Percentiles rank a stretch among this genome's conserved stretches.
These are phyloP conservation scores for Lentinus brumalis DNA, from an alignment of 768 basidiomycete species.

Conservation along the genomic window DNA sequence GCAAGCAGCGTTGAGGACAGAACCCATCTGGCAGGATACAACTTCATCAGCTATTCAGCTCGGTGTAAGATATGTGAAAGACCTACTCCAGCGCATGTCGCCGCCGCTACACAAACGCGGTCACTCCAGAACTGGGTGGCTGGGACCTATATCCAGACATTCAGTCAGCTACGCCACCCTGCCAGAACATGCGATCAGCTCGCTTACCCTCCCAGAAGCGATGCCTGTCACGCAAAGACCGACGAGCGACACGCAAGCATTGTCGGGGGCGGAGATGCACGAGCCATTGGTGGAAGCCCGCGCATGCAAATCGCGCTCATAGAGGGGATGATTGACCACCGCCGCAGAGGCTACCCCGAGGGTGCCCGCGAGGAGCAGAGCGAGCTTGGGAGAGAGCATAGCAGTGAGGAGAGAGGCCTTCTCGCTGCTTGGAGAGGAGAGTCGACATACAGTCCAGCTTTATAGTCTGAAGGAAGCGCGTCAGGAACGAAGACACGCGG, in stretches of 20 bases:
- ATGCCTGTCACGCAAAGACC: not conserved
- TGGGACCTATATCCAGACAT: not conserved
- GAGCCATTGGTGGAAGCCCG: not conserved
- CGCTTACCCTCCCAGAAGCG: not conserved
- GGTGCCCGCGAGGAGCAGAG: not conserved
- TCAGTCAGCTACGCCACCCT: no score
- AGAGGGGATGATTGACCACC: not conserved
- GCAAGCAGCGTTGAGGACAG: slow-evolving; percentile 1
- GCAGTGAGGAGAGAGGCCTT: not conserved
- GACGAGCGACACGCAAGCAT: slow-evolving; percentile 1
- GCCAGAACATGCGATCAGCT: not conserved
- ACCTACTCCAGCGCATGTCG: slow-evolving; percentile 2
- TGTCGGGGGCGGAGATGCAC: slow-evolving; percentile 1
- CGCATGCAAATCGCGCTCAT: not conserved
- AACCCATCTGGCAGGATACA: not conserved
- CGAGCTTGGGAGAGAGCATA: not conserved
- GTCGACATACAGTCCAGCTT: no score
- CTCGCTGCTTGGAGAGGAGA: not conserved
- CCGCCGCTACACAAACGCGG: not conserved
- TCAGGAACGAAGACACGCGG: no score
- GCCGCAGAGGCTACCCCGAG: not conserved
- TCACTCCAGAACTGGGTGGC: slow-evolving; percentile 4
- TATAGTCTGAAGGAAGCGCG: no score
- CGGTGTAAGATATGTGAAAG: not conserved
- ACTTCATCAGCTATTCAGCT: not conserved